These are phyloP conservation scores for Sarocladiaceae sp. DNA, from an alignment of 2,329 filamentous ascomycete genomes.

Conservation along the genomic window DNA sequence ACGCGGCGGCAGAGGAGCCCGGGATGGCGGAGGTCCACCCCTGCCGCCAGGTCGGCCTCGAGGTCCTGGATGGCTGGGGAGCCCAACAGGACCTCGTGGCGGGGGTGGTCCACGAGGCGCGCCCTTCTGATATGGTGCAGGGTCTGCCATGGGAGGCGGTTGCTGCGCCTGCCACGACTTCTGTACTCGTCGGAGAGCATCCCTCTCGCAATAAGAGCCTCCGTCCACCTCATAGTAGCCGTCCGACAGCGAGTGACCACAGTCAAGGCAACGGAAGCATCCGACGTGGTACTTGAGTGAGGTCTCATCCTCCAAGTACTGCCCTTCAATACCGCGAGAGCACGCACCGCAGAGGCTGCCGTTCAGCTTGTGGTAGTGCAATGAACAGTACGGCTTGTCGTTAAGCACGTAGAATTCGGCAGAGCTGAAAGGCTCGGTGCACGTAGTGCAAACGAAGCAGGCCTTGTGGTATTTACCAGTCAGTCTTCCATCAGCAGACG, in stretches of 20 bases:
- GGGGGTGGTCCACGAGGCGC: not conserved
- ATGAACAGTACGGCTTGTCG: slow-evolving; percentile 83
- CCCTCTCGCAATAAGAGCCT: slow-evolving; percentile 76
- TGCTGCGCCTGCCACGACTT: slow-evolving; percentile 12
- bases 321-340: slow-evolving; percentile 81
- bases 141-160: slow-evolving; percentile 4
- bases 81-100: slow-evolving; percentile 16
- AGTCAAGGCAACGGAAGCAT: slow-evolving; percentile 82
- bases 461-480: slow-evolving; percentile 92
- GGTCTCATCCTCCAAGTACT: slow-evolving; percentile 79
- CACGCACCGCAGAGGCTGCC: slow-evolving; percentile 78
- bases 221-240: slow-evolving; percentile 90
- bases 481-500: slow-evolving; percentile 84
- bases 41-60: slow-evolving; percentile 13
- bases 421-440: slow-evolving; percentile 72
- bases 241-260: slow-evolving; percentile 64
- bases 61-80: slow-evolving; percentile 20
- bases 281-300: slow-evolving; percentile 76
- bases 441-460: slow-evolving; percentile 89
- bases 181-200: slow-evolving; percentile 59
- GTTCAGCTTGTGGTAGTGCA: slow-evolving; percentile 89
- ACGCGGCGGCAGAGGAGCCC: slow-evolving; percentile 6
- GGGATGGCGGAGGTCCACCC: slow-evolving; percentile 11
- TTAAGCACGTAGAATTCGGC: slow-evolving; percentile 87
- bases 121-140: slow-evolving; percentile 1